Evolutionary conservation across 208 protist species (phyloP), one percentile per base, ranked within the genome.

Genomic region (Leishmania braziliensis): DNA sequence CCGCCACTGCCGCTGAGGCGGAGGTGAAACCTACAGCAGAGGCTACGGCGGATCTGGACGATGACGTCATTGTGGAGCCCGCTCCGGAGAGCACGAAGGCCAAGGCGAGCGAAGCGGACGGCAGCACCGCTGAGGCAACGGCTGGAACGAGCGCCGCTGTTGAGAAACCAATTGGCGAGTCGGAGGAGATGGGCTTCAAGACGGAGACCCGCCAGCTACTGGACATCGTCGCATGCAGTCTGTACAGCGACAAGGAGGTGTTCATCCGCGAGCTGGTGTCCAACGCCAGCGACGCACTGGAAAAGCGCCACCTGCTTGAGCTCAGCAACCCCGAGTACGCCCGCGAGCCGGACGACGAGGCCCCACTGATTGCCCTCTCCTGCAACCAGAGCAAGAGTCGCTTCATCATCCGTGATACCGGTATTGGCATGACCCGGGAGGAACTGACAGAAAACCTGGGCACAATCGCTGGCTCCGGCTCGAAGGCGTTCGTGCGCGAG

Each of bases 211-310:
- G 91, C 43, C 98, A 99, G 91, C 95, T 99, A 29, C 95, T 99
- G 5, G 95, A 99, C 78, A 99, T 99, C 83, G 99, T 99, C 23
- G 98, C 98, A 9, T 97, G 98, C 80, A 98, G 95, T 65, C 90
- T 99, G 43, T 99, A 99, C 94, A 98, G 91, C 6, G 98, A 99
- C 75, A 99, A 99, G 86, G 98, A 99, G 86, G 97, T 99, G 14
- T 99, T 99, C 84, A 93, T 99, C 58, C 96, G 99, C 80, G 99
- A 99, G 89, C 89, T 99, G 56, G 93, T 99, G 36, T 99, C 97
- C 20, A 99, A 99, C 87, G 94, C 98, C 23, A 99, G 97, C 71
- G 99, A 99, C 88, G 99, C 98, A 2, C 90, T 99, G 14, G 98
- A 99, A 91, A 99, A 99, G 91, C 92, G 90, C 50, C 92, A 98